Evolutionary conservation across 306 rosid species (phyloP).

Genomic region (Casuarina cunninghamiana): DNA sequence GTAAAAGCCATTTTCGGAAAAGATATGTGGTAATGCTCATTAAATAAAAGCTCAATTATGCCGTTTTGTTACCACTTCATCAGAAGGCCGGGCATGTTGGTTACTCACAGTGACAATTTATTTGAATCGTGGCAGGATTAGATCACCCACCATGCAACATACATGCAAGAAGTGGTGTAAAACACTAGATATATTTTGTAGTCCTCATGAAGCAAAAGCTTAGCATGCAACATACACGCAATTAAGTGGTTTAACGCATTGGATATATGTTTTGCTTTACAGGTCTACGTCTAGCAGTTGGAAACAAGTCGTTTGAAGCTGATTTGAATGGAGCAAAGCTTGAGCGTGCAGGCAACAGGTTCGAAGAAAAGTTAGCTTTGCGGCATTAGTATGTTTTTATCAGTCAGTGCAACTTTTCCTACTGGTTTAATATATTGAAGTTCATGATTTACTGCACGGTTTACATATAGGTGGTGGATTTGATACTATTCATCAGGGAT

Average conservation of each 20-base stretch:
- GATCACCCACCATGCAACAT: not conserved
- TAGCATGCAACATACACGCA: constrained; percentile 1
- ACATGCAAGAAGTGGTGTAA: constrained; percentile 19
- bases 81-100: too few relatives aligned
- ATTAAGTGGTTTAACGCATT: constrained; percentile 21
- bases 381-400: constrained; percentile 14
- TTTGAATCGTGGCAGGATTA: too few relatives aligned
- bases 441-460: constrained; percentile 58
- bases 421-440: constrained; percentile 24
- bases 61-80: too few relatives aligned
- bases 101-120: too few relatives aligned
- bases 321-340: constrained; percentile 73
- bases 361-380: constrained; percentile 28
- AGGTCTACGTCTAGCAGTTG: constrained; percentile 92
- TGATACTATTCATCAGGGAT: constrained; percentile 48
- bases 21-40: constrained; percentile 51
- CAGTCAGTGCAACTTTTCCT: constrained; percentile 5
- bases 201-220: constrained; percentile 23
- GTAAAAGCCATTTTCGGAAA: constrained; percentile 89
- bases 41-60: constrained; percentile 3
- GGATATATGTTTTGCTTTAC: constrained; percentile 26
- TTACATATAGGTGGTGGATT: constrained; percentile 47
- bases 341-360: constrained; percentile 73
- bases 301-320: constrained; percentile 87
- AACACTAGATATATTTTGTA: constrained; percentile 18